Percentiles rank a stretch among this genome's conserved stretches.
Conservation (phyloP, 2,329 filamentous ascomycete species). For the Lasiodiplodia gonubiensis region DNA sequence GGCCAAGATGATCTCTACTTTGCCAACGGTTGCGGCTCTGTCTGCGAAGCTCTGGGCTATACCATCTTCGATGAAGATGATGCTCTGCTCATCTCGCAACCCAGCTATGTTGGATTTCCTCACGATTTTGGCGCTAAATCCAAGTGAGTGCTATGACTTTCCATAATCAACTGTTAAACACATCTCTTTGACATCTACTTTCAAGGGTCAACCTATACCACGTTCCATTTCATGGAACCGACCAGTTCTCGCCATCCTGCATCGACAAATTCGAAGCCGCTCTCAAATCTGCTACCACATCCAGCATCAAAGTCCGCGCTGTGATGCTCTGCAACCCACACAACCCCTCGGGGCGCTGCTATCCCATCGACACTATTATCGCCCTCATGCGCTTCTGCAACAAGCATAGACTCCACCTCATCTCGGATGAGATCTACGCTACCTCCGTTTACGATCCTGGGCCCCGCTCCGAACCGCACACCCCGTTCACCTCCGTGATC, state of each 20-base stretch:
- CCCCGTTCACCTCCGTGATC: constrained; percentile 37
- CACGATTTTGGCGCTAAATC: constrained; percentile 56
- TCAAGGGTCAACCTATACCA: constrained; percentile 47
- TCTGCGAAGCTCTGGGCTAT: constrained; percentile 52
- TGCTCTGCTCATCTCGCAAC: constrained; percentile 53
- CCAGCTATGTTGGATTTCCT: constrained; percentile 57
- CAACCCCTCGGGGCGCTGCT: constrained; percentile 49
- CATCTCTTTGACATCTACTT: background rate
- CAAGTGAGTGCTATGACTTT: constrained; percentile 26
- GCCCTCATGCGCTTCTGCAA: constrained; percentile 39
- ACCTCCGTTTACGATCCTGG: constrained; percentile 37
- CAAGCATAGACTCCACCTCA: constrained; percentile 40
- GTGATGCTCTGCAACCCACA: constrained; percentile 53
- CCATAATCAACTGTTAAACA: background rate
- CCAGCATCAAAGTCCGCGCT: constrained; percentile 46
- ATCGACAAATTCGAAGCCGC: constrained; percentile 48
- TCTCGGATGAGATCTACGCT: constrained; percentile 48
- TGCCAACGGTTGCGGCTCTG: constrained; percentile 50
- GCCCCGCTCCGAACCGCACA: background rate
- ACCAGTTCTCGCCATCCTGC: constrained; percentile 46
- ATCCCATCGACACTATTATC: constrained; percentile 35
- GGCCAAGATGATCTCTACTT: constrained; percentile 47
- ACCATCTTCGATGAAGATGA: constrained; percentile 52
- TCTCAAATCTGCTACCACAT: constrained; percentile 38
- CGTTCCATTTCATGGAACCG: constrained; percentile 44